phyloP scores from a whole-genome alignment of 2,329 filamentous ascomycete genomes.

The Leptoxyphium fumago region DNA sequence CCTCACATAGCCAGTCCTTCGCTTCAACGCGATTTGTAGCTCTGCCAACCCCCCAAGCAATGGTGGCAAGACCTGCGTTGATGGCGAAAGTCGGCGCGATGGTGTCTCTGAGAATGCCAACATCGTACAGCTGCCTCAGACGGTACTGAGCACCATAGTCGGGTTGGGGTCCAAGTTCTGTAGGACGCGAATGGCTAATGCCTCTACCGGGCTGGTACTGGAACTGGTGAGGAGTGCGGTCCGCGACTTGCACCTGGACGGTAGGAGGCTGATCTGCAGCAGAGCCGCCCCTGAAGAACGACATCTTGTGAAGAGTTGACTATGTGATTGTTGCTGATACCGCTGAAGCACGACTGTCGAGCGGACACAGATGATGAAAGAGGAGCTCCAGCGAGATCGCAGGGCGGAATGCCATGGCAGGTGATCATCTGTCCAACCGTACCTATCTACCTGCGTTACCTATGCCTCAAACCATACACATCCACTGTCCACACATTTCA shows the following conservation, averaged over 20 bases:
- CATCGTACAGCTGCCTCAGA: conserved; percentile 12
- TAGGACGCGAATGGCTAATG: neutral
- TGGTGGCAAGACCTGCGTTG: conserved; percentile 36
- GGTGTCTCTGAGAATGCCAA: conserved; percentile 40
- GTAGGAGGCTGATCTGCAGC: neutral
- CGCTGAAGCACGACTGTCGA: too few relatives aligned
- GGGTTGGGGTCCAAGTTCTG: conserved; percentile 1
- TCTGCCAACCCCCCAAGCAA: conserved; percentile 37
- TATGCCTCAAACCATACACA: too few relatives aligned
- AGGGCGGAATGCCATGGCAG: too few relatives aligned
- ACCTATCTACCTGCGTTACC: too few relatives aligned
- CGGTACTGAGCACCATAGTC: neutral
- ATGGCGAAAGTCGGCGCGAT: conserved; percentile 40
- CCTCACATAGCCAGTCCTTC: conserved; percentile 41
- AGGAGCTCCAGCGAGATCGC: too few relatives aligned
- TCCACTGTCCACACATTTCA: too few relatives aligned
- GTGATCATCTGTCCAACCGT: too few relatives aligned
- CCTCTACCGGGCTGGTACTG: neutral
- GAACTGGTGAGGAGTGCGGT: neutral
- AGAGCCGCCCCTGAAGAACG: neutral
- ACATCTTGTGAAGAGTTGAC: neutral
- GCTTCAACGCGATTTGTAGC: conserved; percentile 40
- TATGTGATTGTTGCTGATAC: too few relatives aligned
- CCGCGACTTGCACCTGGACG: neutral
- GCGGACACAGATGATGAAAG: too few relatives aligned